These are phyloP conservation scores for Ricinus communis DNA, from an alignment of 345 rosid species.

Conservation along the genomic window DNA sequence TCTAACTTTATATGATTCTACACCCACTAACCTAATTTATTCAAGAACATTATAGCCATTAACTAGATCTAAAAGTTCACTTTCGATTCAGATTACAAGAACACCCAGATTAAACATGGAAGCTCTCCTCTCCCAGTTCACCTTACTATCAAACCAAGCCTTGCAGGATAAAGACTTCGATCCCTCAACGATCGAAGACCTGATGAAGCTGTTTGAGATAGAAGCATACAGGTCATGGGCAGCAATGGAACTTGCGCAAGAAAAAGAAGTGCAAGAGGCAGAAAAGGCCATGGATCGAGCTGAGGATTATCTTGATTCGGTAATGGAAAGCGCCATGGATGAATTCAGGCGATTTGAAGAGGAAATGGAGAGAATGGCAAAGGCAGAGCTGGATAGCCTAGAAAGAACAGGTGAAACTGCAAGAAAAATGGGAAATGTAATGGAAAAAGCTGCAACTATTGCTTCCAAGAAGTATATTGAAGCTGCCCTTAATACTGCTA, in stretches of 20 bases:
- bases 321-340: slow-evolving; percentile 74
- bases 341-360: slow-evolving; percentile 64
- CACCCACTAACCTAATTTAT: background rate
- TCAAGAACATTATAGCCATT: background rate
- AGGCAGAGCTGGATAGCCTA: slow-evolving; percentile 40
- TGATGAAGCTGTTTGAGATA: slow-evolving; percentile 74
- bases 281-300: slow-evolving; percentile 49
- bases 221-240: slow-evolving; percentile 90
- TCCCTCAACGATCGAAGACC: slow-evolving; percentile 69
- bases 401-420: slow-evolving; percentile 62
- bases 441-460: slow-evolving; percentile 60
- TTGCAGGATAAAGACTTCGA: slow-evolving; percentile 68
- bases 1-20: slow-evolving; percentile 5
- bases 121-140: slow-evolving; percentile 70
- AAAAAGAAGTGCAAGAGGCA: slow-evolving; percentile 45
- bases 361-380: slow-evolving; percentile 63
- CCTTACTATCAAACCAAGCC: slow-evolving; percentile 70
- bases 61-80: background rate
- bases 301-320: slow-evolving; percentile 63
- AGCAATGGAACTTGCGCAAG: slow-evolving; percentile 51
- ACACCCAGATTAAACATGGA: slow-evolving; percentile 59
- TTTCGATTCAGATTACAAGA: background rate
- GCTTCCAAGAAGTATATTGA: slow-evolving; percentile 73
- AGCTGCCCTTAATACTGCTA: slow-evolving; percentile 73
- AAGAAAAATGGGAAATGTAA: slow-evolving; percentile 49